Evolutionary conservation across 768 basidiomycete genomes (phyloP).

Genomic region (Infundibulicybe gibba): DNA sequence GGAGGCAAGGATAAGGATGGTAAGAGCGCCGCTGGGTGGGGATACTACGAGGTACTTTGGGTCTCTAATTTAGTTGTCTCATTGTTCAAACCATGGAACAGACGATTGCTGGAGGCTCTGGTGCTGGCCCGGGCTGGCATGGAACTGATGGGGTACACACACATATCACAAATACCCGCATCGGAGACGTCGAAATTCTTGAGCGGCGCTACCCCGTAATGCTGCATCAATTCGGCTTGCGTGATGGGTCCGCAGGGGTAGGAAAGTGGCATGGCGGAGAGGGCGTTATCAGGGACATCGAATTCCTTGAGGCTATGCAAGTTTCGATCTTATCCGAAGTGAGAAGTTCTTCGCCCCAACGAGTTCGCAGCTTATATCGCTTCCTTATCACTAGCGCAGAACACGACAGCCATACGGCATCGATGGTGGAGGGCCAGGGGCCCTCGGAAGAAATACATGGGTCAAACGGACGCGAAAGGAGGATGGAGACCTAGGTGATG

Average conservation of each 20-base stretch:
- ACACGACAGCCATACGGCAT: slow-evolving; percentile 85
- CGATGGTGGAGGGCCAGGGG: slow-evolving; percentile 73
- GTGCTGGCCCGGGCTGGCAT: slow-evolving; percentile 86
- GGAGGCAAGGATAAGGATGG: slow-evolving; percentile 87
- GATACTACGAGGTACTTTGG: slow-evolving; percentile 72
- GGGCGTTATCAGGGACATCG: slow-evolving; percentile 80
- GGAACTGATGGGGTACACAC: slow-evolving; percentile 94
- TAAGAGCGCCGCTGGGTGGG: slow-evolving; percentile 76
- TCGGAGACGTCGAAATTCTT: slow-evolving; percentile 90
- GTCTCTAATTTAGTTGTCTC: slow-evolving; percentile 1
- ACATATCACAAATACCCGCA: slow-evolving; percentile 90
- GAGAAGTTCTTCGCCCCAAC: slow-evolving; percentile 9
- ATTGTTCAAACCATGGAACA: slow-evolving; percentile 21
- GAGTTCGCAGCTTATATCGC: neutral
- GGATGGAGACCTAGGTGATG: slow-evolving; percentile 62
- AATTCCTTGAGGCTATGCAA: slow-evolving; percentile 77
- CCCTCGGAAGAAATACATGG: slow-evolving; percentile 84
- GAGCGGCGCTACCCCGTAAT: slow-evolving; percentile 94
- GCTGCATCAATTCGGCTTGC: slow-evolving; percentile 77
- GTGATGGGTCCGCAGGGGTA: slow-evolving; percentile 63
- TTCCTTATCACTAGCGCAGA: slow-evolving; percentile 49
- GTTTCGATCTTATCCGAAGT: slow-evolving; percentile 89
- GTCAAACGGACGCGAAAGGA: slow-evolving; percentile 62
- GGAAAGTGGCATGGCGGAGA: slow-evolving; percentile 81
- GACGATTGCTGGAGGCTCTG: slow-evolving; percentile 94